Evolutionary conservation across 2,329 filamentous ascomycete genomes (phyloP).

Genomic region (Aspergillus glaucus): DNA sequence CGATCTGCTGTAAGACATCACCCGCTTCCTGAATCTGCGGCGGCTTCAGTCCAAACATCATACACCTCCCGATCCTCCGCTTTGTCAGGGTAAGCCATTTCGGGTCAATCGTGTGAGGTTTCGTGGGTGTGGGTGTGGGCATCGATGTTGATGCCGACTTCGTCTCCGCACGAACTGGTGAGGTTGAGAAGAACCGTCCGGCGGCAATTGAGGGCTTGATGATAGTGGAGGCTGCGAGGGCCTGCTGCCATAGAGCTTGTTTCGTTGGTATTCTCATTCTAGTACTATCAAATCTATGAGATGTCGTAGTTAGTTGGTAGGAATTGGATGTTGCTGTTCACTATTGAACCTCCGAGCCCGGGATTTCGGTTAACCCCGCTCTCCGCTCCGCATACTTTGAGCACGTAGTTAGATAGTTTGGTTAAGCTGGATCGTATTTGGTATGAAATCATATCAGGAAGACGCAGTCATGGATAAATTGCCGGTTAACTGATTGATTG

Average conservation of each 20-base stretch:
- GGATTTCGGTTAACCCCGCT: slow-evolving; percentile 9
- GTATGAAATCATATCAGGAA: no score
- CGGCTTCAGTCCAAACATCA: slow-evolving; percentile 63
- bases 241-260: slow-evolving; percentile 13
- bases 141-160: neutral
- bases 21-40: slow-evolving; percentile 55
- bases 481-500: no score
- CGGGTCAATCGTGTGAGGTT: slow-evolving; percentile 37
- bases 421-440: no score
- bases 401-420: neutral
- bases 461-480: no score
- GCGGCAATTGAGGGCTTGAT: slow-evolving; percentile 2
- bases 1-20: slow-evolving; percentile 53
- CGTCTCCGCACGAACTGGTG: slow-evolving; percentile 9
- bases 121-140: slow-evolving; percentile 10
- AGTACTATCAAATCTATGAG: neutral
- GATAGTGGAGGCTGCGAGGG: slow-evolving; percentile 10
- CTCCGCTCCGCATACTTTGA: neutral
- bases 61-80: slow-evolving; percentile 63
- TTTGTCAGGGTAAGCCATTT: slow-evolving; percentile 67
- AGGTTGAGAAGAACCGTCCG: slow-evolving; percentile 16
- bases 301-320: slow-evolving; percentile 1
- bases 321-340: slow-evolving; percentile 1
- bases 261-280: slow-evolving; percentile 17
- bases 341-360: neutral